Conservation (phyloP, 2,329 filamentous ascomycete genomes). For the Colletotrichum brevisporum region DNA sequence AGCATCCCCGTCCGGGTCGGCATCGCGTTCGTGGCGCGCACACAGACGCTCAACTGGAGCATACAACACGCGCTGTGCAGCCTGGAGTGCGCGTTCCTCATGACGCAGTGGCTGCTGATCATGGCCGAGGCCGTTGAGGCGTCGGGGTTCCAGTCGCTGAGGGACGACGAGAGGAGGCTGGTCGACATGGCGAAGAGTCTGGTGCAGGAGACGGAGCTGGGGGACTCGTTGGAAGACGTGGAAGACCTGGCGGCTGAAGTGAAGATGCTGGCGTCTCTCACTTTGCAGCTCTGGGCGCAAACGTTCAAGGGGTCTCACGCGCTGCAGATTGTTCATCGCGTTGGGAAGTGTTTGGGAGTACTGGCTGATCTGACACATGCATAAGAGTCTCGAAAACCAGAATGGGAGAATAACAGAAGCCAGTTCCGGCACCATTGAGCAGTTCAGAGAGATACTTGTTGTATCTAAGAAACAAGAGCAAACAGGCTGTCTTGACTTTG, state of each 20-base stretch:
- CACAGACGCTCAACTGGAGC: conserved; percentile 68
- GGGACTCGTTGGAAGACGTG: neutral
- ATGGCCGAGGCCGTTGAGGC: neutral
- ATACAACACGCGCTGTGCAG: conserved; percentile 68
- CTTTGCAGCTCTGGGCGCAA: neutral
- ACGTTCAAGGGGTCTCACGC: neutral
- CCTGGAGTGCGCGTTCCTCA: conserved; percentile 64
- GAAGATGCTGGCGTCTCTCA: neutral
- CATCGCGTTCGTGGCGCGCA: conserved; percentile 65
- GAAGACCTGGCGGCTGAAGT: neutral
- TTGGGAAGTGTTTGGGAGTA: neutral
- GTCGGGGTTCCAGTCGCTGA: neutral
- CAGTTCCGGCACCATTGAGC: too few species aligned
- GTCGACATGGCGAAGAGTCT: neutral
- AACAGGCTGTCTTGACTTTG: too few species aligned
- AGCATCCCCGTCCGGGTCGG: conserved; percentile 68
- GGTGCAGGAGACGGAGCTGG: neutral
- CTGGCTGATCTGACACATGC: neutral
- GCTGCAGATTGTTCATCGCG: neutral
- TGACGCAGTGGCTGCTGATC: conserved; percentile 57
- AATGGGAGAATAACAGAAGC: too few species aligned
- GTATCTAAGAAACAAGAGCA: too few species aligned
- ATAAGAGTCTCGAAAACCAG: too few species aligned
- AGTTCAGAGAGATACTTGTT: too few species aligned
- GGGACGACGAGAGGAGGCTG: neutral